Evolutionary conservation across 148 eudicot genomes (phyloP).

Genomic region (Silene conica): DNA sequence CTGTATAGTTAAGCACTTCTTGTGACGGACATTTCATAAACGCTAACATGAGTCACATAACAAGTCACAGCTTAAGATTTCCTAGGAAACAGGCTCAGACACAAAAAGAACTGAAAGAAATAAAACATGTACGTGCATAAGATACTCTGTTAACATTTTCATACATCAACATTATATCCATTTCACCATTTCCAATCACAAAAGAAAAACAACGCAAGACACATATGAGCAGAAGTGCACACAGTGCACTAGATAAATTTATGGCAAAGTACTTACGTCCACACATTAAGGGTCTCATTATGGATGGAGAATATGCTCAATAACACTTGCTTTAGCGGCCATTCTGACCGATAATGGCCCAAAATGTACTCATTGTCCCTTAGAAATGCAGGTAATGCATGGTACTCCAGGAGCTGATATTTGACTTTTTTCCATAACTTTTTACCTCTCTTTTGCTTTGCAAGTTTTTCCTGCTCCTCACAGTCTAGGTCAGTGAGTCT

Average conservation of each 20-base stretch:
- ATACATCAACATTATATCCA: neutral
- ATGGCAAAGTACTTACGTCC: slow-evolving; percentile 46
- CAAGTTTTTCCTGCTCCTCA: slow-evolving; percentile 26
- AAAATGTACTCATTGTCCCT: slow-evolving; percentile 51
- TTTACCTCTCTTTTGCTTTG: slow-evolving; percentile 23
- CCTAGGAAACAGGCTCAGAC: neutral
- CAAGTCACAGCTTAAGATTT: neutral
- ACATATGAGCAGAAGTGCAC: neutral
- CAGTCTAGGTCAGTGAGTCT: slow-evolving; percentile 19
- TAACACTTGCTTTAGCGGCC: slow-evolving; percentile 45
- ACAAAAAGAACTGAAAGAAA: neutral
- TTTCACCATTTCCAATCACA: neutral
- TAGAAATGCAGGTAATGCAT: slow-evolving; percentile 43
- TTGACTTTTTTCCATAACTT: slow-evolving; percentile 30
- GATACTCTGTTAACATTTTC: neutral
- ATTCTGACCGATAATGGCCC: slow-evolving; percentile 44
- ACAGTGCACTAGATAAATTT: neutral
- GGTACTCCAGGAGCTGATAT: slow-evolving; percentile 41
- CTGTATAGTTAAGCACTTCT: neutral
- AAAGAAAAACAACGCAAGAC: neutral
- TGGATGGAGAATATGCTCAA: slow-evolving; percentile 47
- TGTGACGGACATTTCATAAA: neutral
- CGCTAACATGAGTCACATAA: neutral
- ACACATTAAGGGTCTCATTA: slow-evolving; percentile 54
- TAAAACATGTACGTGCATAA: neutral